A percentile compares a stretch with the other conserved stretches of the same genome.
Evolutionary conservation across 2,329 filamentous ascomycete genomes (phyloP).

Genomic region (Diaporthe citri): DNA sequence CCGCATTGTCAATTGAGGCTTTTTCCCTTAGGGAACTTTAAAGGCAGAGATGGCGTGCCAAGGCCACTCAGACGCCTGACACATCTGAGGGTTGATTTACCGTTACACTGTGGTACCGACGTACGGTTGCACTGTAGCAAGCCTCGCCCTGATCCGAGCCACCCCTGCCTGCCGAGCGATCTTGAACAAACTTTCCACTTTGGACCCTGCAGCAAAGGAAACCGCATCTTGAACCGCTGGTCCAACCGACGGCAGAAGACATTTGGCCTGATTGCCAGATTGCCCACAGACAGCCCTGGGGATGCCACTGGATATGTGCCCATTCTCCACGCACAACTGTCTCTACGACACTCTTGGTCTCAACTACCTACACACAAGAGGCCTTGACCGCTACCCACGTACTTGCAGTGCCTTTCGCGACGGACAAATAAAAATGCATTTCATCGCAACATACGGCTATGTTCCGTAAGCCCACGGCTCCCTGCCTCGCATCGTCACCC

Average conservation of each 20-base stretch:
- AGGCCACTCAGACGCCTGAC: conserved; percentile 2
- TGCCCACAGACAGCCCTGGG: too few species aligned
- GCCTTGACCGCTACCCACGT: background rate
- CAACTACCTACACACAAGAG: background rate
- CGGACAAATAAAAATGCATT: background rate
- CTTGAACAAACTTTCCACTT: conserved; percentile 21
- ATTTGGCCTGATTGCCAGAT: too few species aligned
- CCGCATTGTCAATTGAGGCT: conserved; percentile 21
- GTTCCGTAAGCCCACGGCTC: conserved; percentile 25
- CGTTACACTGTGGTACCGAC: background rate
- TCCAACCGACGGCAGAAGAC: background rate
- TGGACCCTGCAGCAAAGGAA: conserved; percentile 10
- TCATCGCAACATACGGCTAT: background rate
- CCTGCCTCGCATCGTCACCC: conserved; percentile 12
- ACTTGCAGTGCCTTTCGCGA: background rate
- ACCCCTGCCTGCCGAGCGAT: conserved; percentile 24
- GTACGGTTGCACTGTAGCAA: background rate
- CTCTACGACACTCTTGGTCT: background rate
- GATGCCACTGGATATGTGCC: background rate
- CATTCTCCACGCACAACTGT: background rate
- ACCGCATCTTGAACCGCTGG: conserved; percentile 6
- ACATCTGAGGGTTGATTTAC: background rate
- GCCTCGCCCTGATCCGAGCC: conserved; percentile 22
- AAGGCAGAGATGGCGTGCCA: conserved; percentile 17
- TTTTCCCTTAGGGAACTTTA: conserved; percentile 2